Conservation (phyloP, 768 basidiomycete species). For the Leccinum boreale region DNA sequence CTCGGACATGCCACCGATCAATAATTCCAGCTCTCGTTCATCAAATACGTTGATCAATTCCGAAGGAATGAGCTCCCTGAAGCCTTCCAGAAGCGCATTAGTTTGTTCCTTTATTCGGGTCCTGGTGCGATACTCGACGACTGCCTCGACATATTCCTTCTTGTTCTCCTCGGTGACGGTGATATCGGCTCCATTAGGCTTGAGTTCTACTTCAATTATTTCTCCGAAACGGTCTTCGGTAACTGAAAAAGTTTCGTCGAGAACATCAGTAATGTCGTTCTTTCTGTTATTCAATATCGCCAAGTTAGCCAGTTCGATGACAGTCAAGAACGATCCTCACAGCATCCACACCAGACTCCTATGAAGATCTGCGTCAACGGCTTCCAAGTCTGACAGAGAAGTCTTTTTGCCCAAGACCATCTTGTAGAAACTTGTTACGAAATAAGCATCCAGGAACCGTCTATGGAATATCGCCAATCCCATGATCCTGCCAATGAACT, state of each 20-base stretch:
- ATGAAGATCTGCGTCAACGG: conserved; percentile 65
- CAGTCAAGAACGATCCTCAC: conserved; percentile 38
- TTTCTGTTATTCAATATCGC: conserved; percentile 41
- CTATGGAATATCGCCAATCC: conserved; percentile 78
- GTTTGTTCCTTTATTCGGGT: conserved; percentile 82
- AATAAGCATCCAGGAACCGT: conserved; percentile 76
- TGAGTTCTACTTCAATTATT: conserved; percentile 62
- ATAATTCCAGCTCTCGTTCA: conserved; percentile 82
- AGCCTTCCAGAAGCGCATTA: conserved; percentile 80
- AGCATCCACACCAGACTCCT: conserved; percentile 74
- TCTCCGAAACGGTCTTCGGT: conserved; percentile 79
- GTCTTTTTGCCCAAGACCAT: conserved; percentile 65
- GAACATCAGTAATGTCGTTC: conserved; percentile 71
- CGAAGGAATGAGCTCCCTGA: conserved; percentile 78
- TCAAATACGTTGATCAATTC: conserved; percentile 89
- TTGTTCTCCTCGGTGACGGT: conserved; percentile 74
- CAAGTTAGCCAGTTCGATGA: not conserved
- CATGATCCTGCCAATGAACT: conserved; percentile 72
- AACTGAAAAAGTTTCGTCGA: conserved; percentile 69
- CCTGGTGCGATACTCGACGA: conserved; percentile 82
- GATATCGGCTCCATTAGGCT: conserved; percentile 55
- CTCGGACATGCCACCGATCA: conserved; percentile 92
- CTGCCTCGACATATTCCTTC: conserved; percentile 70
- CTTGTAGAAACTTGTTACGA: conserved; percentile 80
- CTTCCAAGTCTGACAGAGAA: conserved; percentile 61